These are phyloP conservation scores for Candida easanensis DNA, from an alignment of 805 yeast genomes.

Conservation along the genomic window DNA sequence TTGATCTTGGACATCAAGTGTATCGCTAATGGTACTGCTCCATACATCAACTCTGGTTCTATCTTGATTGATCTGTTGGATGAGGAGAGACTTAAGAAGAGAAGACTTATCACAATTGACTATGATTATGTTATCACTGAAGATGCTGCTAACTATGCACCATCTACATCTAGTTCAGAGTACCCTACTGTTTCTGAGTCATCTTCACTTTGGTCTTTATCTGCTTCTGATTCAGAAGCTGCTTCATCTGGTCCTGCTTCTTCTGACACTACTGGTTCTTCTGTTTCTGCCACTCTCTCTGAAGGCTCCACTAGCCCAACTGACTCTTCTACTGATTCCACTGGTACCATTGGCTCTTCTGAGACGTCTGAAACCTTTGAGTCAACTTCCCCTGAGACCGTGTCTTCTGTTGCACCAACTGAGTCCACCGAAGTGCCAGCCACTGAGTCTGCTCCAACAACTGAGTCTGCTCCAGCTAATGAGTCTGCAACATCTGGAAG, in stretches of 20 bases:
- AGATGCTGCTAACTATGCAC: not conserved
- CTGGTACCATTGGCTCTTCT: not conserved
- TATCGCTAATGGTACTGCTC: not conserved
- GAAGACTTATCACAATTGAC: not conserved
- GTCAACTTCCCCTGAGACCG: not conserved
- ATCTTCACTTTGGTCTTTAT: not conserved
- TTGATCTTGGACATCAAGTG: not conserved
- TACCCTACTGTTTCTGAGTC: not conserved
- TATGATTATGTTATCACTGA: not conserved
- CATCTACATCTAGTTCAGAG: not conserved
- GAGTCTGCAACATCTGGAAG: too few species aligned
- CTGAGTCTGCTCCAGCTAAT: too few species aligned
- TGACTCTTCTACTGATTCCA: not conserved
- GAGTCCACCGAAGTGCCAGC: too few species aligned
- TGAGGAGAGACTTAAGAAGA: not conserved
- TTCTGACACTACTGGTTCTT: constrained; percentile 1
- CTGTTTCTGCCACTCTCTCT: constrained; percentile 1
- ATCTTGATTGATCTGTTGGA: not conserved
- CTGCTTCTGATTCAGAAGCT: not conserved
- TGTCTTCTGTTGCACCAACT: too few species aligned
- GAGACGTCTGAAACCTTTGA: not conserved
- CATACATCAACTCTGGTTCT: not conserved
- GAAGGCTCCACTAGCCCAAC: not conserved
- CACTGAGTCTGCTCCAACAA: not conserved
- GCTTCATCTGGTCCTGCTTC: not conserved